phyloP scores from a whole-genome alignment of 108 stramenopile species.

The Nannochloropsis salina region DNA sequence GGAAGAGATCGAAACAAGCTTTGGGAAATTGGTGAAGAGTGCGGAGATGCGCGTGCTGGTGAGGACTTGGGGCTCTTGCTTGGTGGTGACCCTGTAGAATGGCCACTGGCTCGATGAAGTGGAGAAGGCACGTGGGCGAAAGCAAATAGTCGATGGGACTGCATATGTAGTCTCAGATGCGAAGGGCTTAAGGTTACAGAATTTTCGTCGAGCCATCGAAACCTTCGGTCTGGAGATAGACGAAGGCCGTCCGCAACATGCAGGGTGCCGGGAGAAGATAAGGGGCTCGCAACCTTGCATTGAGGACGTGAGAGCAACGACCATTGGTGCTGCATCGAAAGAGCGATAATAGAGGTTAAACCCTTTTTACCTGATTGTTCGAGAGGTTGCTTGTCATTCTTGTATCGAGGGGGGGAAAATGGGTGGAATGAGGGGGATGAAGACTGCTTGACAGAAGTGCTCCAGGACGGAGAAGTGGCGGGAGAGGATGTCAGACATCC shows the following conservation, averaged over 20 bases:
- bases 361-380: not conserved
- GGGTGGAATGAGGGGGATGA: no score
- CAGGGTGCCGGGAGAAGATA: not conserved
- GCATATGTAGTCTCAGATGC: not conserved
- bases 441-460: no score
- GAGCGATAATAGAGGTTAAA: constrained; percentile 16
- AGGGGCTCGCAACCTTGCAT: not conserved
- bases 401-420: no score
- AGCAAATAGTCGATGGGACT: not conserved
- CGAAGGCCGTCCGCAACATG: not conserved
- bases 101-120: not conserved
- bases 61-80: no score
- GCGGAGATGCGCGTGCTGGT: no score
- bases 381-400: not conserved
- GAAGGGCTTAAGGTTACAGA: not conserved
- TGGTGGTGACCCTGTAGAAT: not conserved
- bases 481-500: no score
- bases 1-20: no score
- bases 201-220: no score
- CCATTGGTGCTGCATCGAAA: constrained; percentile 17
- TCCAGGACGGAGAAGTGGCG: no score
- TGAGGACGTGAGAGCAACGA: constrained; percentile 10
- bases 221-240: not conserved
- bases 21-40: no score
- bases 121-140: not conserved